Conservation (phyloP, 2,329 filamentous ascomycete genomes). For the Akanthomyces muscarius region DNA sequence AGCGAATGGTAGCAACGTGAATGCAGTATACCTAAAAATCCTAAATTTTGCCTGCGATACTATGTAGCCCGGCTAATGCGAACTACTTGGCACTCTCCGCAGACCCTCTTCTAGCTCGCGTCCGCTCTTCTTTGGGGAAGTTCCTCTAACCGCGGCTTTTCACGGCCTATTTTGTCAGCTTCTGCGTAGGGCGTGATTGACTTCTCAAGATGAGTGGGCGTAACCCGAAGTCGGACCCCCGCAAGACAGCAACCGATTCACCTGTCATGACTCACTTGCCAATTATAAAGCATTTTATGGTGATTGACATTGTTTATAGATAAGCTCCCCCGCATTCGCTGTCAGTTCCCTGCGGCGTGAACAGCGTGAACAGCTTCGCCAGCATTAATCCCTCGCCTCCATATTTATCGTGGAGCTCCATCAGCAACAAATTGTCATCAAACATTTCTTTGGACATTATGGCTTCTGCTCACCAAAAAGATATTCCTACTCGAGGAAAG, state of each 20-base stretch:
- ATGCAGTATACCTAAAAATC: no score
- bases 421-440: background rate
- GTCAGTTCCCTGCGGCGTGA: background rate
- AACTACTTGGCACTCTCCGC: no score
- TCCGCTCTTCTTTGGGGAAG: background rate
- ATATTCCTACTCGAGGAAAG: slow-evolving; percentile 3
- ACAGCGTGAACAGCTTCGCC: no score
- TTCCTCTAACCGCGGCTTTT: background rate
- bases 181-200: background rate
- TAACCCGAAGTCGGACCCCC: slow-evolving; percentile 9
- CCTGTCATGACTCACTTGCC: background rate
- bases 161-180: background rate
- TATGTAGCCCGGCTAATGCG: no score
- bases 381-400: background rate
- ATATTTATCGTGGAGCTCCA: background rate
- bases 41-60: no score
- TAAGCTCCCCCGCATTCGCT: background rate
- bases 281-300: background rate
- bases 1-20: no score
- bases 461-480: background rate
- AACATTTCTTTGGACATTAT: background rate
- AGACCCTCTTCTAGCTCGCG: background rate
- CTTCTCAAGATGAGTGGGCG: background rate
- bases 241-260: background rate
- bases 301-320: background rate